A percentile compares a stretch with the other conserved stretches of the same genome.
phyloP scores from a whole-genome alignment of 306 rosid species.

The Lithocarpus polystachyus region DNA sequence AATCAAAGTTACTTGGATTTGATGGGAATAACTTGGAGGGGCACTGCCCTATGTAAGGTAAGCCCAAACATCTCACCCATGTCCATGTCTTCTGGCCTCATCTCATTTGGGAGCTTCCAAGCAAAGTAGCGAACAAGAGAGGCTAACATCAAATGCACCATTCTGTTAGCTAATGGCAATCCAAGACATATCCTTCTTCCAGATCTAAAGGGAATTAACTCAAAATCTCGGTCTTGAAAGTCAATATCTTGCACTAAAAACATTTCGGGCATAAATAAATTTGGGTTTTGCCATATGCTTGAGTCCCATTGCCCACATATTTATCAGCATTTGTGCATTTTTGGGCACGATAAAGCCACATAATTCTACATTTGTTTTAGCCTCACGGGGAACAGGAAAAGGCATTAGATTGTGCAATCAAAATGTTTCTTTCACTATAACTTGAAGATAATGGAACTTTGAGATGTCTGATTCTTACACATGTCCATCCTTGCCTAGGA shows the following conservation, averaged over 20 bases:
- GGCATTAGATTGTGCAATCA: conserved; percentile 30
- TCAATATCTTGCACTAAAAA: conserved; percentile 6
- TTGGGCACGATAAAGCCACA: conserved; percentile 14
- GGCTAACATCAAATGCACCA: too few relatives aligned
- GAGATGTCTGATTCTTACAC: conserved; percentile 25
- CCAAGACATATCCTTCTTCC: too few relatives aligned
- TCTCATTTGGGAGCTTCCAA: too few relatives aligned
- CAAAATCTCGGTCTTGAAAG: not conserved
- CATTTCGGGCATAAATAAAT: conserved; percentile 23
- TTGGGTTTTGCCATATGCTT: conserved; percentile 21
- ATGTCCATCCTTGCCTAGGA: not conserved
- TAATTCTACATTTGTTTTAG: not conserved
- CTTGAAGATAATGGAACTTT: conserved; percentile 13
- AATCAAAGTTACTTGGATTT: too few relatives aligned
- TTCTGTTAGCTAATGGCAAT: too few relatives aligned
- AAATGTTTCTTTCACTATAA: conserved; percentile 25
- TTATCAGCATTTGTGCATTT: conserved; percentile 10
- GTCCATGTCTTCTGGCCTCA: too few relatives aligned
- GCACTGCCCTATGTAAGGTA: too few relatives aligned
- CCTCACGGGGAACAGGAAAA: conserved; percentile 23
- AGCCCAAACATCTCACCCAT: too few relatives aligned
- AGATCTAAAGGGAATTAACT: not conserved
- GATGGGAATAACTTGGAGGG: too few relatives aligned
- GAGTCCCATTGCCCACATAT: conserved; percentile 33
- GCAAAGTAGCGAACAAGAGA: too few relatives aligned